Percentiles rank a stretch among this genome's conserved stretches.
Evolutionary conservation across 768 basidiomycete species (phyloP).

Genomic region (Russula virescens): DNA sequence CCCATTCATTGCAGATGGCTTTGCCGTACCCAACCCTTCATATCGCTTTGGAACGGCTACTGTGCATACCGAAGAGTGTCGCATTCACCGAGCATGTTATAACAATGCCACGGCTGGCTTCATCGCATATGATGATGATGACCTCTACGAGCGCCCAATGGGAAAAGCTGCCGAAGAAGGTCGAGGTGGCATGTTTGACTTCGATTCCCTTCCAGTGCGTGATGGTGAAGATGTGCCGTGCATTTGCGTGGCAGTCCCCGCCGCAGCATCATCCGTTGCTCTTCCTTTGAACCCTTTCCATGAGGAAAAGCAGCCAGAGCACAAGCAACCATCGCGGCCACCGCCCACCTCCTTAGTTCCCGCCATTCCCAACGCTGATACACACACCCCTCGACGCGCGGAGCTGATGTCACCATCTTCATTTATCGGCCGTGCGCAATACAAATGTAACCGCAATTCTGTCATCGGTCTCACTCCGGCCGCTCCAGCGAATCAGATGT

Average conservation of each 20-base stretch:
- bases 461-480: slow-evolving; percentile 2
- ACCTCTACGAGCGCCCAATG: slow-evolving; percentile 16
- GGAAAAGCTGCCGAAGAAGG: slow-evolving; percentile 17
- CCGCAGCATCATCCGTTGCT: slow-evolving; percentile 24
- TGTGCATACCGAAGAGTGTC: slow-evolving; percentile 22
- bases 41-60: slow-evolving; percentile 20
- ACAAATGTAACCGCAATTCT: slow-evolving; percentile 16
- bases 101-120: slow-evolving; percentile 30
- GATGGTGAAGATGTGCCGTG: slow-evolving; percentile 22
- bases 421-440: slow-evolving; percentile 16
- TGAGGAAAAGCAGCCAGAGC: slow-evolving; percentile 8
- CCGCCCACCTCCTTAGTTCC: not conserved
- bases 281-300: slow-evolving; percentile 16
- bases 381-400: not conserved
- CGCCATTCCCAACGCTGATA: not conserved
- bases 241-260: slow-evolving; percentile 17
- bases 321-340: not conserved
- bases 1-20: slow-evolving; percentile 24
- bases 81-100: slow-evolving; percentile 22
- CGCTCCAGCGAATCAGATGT: slow-evolving; percentile 9
- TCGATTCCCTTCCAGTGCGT: slow-evolving; percentile 32
- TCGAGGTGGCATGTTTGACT: slow-evolving; percentile 31
- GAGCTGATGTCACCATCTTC: slow-evolving; percentile 14
- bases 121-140: slow-evolving; percentile 31
- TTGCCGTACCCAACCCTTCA: slow-evolving; percentile 11